Base-by-base conservation (phyloP, 1,284 basidiomycete species). In the Pascua guehoae region DNA sequence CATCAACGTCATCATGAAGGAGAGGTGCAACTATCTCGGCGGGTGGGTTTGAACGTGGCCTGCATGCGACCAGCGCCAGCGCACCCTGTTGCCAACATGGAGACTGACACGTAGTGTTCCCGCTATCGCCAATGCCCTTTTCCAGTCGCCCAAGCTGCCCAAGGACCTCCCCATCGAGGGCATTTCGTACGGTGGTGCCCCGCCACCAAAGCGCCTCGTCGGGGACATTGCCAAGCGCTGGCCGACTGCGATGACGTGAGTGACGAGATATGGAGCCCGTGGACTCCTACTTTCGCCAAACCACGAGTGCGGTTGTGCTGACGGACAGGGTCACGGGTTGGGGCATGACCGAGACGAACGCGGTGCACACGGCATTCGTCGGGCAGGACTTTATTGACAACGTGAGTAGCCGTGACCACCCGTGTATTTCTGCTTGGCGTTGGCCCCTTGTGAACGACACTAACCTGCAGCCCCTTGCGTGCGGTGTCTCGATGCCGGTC, bases 261-360 rank as follows among this genome's bases (percentile, higher is more conserved):
- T 32, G 24, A 32, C 7, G 3, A 7, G 24, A 32, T 4, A 7
- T 32, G 24, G 24, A 32, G 24, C 2, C 24, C 50, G 43, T 50
- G 41, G 16, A 41, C 24, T 3, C 24, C 24, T 7, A 32, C 24
- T 7, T 32, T 7, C 24, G 7, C 24, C 24, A 32, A 32, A n/a
- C n/a, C n/a, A n/a, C n/a, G n/a, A n/a, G 17, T 11, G 32, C 41
- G 32, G 36, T n/a, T 8, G 12, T 41, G 16, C 24, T 15, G 52
- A 41, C 12, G 11, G n/a, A n/a, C 45, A 24, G 32, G 10, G 36
- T 46, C 16, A 69, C 74, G 54, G 73, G 71, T 2, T 75, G 74
- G 49, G 73, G 73, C 12, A 58, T 75, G 66, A 72, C 72, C 0
- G 73, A 75, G 65, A 72, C 71, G 4, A 71, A 71, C 16, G 73